Evolutionary conservation across 768 basidiomycete species (phyloP).

Genomic region (Pulveroboletus sp.): DNA sequence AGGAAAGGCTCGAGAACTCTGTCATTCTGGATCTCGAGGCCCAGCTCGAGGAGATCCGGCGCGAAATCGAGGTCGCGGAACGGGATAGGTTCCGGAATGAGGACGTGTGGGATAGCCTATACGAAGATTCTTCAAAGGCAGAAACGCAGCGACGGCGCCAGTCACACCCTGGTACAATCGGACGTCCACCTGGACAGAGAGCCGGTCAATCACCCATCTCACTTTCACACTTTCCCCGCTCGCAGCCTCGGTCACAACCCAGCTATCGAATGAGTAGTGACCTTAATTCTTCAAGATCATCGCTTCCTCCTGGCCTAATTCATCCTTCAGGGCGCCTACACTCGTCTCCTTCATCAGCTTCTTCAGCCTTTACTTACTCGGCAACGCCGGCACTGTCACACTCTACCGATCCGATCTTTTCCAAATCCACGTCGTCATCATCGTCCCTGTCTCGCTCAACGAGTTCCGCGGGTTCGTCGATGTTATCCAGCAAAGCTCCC

Average conservation of each 20-base stretch:
- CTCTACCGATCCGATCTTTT: conserved; percentile 13
- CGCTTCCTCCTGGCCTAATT: conserved; percentile 15
- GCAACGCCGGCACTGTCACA: conserved; percentile 11
- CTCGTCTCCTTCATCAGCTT: conserved; percentile 13
- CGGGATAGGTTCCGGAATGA: conserved; percentile 24
- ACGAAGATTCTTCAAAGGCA: conserved; percentile 12
- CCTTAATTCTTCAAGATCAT: conserved; percentile 4
- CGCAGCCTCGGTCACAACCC: conserved; percentile 27
- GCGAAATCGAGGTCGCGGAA: conserved; percentile 48
- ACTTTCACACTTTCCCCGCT: conserved; percentile 23
- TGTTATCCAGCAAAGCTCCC: conserved; percentile 48
- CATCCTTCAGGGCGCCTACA: conserved; percentile 11
- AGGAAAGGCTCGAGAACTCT: conserved; percentile 58
- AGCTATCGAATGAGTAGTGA: conserved; percentile 20
- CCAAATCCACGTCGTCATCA: conserved; percentile 21
- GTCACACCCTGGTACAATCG: conserved; percentile 29
- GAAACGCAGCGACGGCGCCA: conserved; percentile 22
- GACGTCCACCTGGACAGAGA: conserved; percentile 18
- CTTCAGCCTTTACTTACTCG: conserved; percentile 12
- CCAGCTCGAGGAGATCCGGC: conserved; percentile 53
- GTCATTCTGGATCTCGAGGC: conserved; percentile 65
- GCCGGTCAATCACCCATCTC: conserved; percentile 19
- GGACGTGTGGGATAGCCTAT: conserved; percentile 13
- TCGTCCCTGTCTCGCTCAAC: conserved; percentile 28
- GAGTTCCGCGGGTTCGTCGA: conserved; percentile 32